phyloP scores from a whole-genome alignment of 73 alveolate genomes.

The Tetrahymena malaccensis region DNA sequence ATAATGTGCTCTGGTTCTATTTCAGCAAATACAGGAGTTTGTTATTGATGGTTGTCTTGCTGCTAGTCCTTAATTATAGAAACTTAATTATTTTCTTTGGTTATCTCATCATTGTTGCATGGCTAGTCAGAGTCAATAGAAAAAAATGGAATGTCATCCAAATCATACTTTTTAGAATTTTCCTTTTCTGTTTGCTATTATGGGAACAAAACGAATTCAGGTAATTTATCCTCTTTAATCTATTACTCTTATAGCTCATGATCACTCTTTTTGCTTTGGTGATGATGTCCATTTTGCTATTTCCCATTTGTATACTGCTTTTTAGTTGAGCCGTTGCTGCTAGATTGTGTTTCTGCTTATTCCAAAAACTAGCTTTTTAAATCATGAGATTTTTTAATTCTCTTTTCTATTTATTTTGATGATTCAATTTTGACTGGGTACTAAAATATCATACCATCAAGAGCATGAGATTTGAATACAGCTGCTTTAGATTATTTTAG shows the following conservation, averaged over 20 bases:
- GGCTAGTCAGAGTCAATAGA: not conserved
- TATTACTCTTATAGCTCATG: not conserved
- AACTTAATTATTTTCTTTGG: not conserved
- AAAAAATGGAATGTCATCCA: not conserved
- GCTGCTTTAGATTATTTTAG: not conserved
- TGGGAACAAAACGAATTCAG: not conserved
- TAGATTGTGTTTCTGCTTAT: not conserved
- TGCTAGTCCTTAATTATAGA: not conserved
- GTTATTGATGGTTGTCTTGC: not conserved
- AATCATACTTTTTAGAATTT: not conserved
- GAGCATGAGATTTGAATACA: not conserved
- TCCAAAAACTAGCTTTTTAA: not conserved
- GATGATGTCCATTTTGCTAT: not conserved
- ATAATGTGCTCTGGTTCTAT: not conserved
- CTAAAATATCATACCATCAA: not conserved
- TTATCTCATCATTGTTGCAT: not conserved
- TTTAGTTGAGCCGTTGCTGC: not conserved
- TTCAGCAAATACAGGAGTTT: not conserved
- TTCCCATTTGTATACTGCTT: not conserved
- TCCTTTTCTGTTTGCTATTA: not conserved
- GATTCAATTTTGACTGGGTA: not conserved
- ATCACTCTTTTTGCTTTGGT: not conserved
- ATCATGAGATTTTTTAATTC: not conserved
- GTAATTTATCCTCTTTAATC: not conserved
- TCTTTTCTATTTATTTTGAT: not conserved